phyloP scores from a whole-genome alignment of 768 basidiomycete species.

The Tephrocybe sp. region DNA sequence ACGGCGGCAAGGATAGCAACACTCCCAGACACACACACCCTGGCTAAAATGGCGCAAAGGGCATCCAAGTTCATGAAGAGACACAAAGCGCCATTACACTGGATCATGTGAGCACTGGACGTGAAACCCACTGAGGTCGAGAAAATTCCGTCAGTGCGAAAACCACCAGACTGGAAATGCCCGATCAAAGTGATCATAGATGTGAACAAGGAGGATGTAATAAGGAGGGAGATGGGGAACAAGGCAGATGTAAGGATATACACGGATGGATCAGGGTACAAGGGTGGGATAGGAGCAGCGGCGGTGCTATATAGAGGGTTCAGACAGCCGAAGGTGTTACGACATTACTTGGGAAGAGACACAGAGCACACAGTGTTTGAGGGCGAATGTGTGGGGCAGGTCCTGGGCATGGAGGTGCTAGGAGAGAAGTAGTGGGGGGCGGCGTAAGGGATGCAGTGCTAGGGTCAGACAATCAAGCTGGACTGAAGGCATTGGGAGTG shows the following conservation, averaged over 20 bases:
- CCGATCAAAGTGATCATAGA: not conserved
- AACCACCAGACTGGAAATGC: not conserved
- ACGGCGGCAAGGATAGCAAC: not conserved
- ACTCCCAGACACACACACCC: constrained; percentile 2
- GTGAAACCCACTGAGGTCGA: not conserved
- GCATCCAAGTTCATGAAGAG: not conserved
- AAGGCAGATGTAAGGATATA: not conserved
- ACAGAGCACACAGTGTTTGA: too few relatives aligned
- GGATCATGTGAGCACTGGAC: not conserved
- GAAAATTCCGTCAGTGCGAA: not conserved
- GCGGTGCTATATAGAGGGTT: too few relatives aligned
- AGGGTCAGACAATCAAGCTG: not conserved
- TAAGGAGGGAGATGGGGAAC: not conserved
- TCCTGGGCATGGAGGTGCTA: not conserved
- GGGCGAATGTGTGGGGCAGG: too few relatives aligned
- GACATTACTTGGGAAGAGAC: too few relatives aligned
- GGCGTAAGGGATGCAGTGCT: not conserved
- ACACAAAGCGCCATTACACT: not conserved
- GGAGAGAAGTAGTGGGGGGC: not conserved
- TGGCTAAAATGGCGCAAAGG: not conserved
- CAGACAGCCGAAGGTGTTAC: too few relatives aligned
- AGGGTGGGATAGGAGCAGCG: too few relatives aligned
- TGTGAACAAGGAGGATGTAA: not conserved
- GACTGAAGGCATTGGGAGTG: not conserved
- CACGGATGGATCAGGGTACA: not conserved